Conservation (phyloP, 106 monocot species). For the Phalaenopsis aphrodite region DNA sequence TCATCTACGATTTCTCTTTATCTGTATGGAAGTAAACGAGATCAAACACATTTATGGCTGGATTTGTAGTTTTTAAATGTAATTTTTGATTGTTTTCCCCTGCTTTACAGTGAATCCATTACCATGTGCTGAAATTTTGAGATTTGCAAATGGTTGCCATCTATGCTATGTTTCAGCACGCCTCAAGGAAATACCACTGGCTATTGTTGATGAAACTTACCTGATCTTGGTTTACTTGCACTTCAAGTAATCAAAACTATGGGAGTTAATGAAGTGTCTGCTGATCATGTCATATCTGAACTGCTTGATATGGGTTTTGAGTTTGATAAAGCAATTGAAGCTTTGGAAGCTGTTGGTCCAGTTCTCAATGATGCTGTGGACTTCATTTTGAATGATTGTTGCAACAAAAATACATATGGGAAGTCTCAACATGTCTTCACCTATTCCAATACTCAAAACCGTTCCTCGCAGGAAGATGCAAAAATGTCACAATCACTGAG, state of each 20-base stretch:
- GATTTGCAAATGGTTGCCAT: background rate
- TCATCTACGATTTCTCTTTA: background rate
- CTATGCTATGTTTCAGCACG: background rate
- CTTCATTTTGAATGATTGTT: slow-evolving; percentile 44
- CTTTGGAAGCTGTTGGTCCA: slow-evolving; percentile 61
- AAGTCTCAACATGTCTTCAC: slow-evolving; percentile 2
- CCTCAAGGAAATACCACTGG: background rate
- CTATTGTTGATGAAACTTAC: background rate
- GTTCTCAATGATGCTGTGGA: slow-evolving; percentile 63
- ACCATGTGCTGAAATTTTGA: background rate
- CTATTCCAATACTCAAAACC: slow-evolving; percentile 15
- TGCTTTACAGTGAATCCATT: background rate
- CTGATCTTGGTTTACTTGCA: background rate
- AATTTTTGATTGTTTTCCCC: background rate
- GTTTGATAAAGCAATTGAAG: slow-evolving; percentile 36
- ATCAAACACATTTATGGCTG: background rate
- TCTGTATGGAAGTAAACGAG: background rate
- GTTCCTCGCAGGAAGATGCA: background rate
- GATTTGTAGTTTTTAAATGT: slow-evolving; percentile 1
- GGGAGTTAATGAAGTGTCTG: slow-evolving; percentile 22
- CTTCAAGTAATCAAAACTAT: slow-evolving; percentile 7
- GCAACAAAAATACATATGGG: background rate
- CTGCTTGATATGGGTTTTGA: slow-evolving; percentile 92
- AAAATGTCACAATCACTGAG: background rate
- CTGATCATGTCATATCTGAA: slow-evolving; percentile 65